Conservation (phyloP, 2,329 filamentous ascomycete genomes). For the Rugonectria rugulosa region DNA sequence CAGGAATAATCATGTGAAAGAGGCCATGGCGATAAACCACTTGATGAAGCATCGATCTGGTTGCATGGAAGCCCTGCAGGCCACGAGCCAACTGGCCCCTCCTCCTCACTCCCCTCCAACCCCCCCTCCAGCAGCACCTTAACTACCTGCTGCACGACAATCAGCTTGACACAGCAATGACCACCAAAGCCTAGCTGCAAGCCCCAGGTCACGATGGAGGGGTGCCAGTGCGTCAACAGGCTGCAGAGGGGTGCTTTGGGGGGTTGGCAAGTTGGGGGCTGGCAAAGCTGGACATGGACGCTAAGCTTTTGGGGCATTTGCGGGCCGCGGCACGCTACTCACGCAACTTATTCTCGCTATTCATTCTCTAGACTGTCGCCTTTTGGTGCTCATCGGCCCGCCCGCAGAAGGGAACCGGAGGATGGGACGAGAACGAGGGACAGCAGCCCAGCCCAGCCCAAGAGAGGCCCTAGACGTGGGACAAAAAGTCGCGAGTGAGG, state of each 20-base stretch:
- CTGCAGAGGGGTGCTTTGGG: too few species aligned
- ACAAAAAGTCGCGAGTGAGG: not conserved
- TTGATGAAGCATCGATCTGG: constrained; percentile 16
- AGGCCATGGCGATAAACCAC: constrained; percentile 2
- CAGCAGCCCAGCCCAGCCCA: not conserved
- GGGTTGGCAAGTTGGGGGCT: not conserved
- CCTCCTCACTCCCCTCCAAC: not conserved
- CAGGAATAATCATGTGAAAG: constrained; percentile 12
- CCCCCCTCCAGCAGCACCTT: not conserved
- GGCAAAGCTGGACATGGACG: not conserved
- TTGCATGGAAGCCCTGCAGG: constrained; percentile 8
- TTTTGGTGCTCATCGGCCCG: not conserved
- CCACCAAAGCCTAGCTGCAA: not conserved
- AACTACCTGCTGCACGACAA: constrained; percentile 16
- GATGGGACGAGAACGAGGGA: not conserved
- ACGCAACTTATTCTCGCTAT: not conserved
- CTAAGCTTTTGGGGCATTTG: constrained; percentile 13
- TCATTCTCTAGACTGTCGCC: not conserved
- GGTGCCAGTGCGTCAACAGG: too few species aligned
- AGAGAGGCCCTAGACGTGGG: not conserved
- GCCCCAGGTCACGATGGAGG: constrained; percentile 15
- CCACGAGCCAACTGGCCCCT: constrained; percentile 1
- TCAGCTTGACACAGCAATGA: constrained; percentile 1
- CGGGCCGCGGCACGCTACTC: not conserved
- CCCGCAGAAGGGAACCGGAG: not conserved